phyloP scores from a whole-genome alignment of 2,329 filamentous ascomycete genomes.

The Fusarium temperatum region DNA sequence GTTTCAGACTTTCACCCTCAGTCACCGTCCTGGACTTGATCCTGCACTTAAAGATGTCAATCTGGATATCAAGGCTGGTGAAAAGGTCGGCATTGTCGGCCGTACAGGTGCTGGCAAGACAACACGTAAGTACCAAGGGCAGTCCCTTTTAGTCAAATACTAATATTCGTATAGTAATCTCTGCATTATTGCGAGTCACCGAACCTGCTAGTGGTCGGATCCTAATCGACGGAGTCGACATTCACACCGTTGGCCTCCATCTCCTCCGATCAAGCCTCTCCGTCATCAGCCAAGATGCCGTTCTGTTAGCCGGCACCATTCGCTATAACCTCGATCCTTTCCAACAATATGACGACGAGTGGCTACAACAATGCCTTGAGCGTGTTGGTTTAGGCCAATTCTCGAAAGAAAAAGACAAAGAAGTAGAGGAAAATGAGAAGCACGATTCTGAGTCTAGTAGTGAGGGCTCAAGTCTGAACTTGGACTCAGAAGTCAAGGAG shows the following conservation, averaged over 20 bases:
- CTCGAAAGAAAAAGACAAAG: background rate
- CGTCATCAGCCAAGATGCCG: slow-evolving; percentile 26
- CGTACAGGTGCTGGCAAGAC: slow-evolving; percentile 26
- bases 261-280: slow-evolving; percentile 18
- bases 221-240: slow-evolving; percentile 15
- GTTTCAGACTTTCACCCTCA: slow-evolving; percentile 15
- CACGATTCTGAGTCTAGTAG: background rate
- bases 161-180: background rate
- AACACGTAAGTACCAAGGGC: background rate
- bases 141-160: background rate
- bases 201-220: slow-evolving; percentile 21
- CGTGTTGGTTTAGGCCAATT: background rate
- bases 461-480: background rate
- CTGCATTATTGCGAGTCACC: slow-evolving; percentile 10
- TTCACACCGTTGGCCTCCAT: slow-evolving; percentile 17
- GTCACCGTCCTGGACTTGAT: slow-evolving; percentile 10
- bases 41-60: slow-evolving; percentile 10
- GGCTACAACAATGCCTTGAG: slow-evolving; percentile 11
- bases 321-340: slow-evolving; percentile 27
- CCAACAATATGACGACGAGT: slow-evolving; percentile 18
- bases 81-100: slow-evolving; percentile 19
- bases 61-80: slow-evolving; percentile 5
- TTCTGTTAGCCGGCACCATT: slow-evolving; percentile 17
- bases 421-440: background rate
- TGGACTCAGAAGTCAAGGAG: slow-evolving; percentile 24